Base-by-base conservation (phyloP, 1,284 basidiomycete genomes). In the Ceratorhiza oryzae-sativae region DNA sequence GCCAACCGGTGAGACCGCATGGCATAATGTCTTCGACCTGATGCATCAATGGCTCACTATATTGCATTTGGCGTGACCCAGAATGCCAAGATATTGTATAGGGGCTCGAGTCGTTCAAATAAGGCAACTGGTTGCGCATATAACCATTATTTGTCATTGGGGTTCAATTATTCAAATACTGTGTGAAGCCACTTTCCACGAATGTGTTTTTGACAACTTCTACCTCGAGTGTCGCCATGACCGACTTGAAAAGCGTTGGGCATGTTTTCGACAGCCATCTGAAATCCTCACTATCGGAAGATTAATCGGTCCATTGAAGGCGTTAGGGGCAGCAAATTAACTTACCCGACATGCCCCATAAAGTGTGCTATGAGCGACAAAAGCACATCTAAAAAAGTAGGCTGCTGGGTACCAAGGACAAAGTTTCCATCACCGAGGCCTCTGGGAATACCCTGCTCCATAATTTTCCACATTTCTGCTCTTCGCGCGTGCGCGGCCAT, bases 321-420 rank as follows among this genome's bases (percentile, higher is more conserved):
- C 6, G 27, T 27, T 10, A 32, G 30, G 18, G 12, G 15, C 30
- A 13, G 23, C 23, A 23, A 2, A 8, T 25, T n/a, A n/a, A 67
- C 61, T 51, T 23, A 74, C 70, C 53, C 39, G 1, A 60, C 61
- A 20, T 68, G 71, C 1, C n/a, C 23, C 30, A 70, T 46, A 27
- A 61, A 74, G 25, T 74, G 73, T 8, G 73, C 60, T 25, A 71
- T 25, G 34, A 74, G 51, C 12, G 73, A 51, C 27, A 74, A 39
- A 36, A 70, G 51, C 1, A 74, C 55, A 32, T 74, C 73, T 51
- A 74, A 25, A 36, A 72, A 46, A 3, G 59, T 74, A 12, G 71
- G 71, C 0, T 71, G 61, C 13, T 67, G 41, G 5, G 71, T 74
- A 10, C 73, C 73, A 1, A 74, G 46, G 10, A 72, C 27, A 23